Evolutionary conservation across 345 rosid genomes (phyloP).

Genomic region (Punica granatum): DNA sequence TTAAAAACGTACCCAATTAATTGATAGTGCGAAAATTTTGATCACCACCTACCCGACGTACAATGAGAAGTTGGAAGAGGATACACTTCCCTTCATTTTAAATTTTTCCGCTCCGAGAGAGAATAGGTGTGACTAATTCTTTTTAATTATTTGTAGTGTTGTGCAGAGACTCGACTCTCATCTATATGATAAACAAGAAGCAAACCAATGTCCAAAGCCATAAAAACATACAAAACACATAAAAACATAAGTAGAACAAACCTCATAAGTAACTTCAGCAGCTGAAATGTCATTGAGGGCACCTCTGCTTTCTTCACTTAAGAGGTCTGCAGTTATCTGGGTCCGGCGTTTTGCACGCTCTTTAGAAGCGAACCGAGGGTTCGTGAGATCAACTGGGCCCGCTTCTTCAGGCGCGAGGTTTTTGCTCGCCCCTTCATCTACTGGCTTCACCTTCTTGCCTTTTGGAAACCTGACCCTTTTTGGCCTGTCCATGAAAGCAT

Average conservation of each 20-base stretch:
- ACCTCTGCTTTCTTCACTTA: constrained; percentile 35
- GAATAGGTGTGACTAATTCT: too few species aligned
- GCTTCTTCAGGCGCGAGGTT: constrained; percentile 22
- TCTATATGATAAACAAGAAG: background rate
- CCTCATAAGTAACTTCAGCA: constrained; percentile 75
- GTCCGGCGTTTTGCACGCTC: constrained; percentile 77
- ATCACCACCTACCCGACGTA: too few species aligned
- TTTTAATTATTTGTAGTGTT: background rate
- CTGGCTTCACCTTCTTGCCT: constrained; percentile 77
- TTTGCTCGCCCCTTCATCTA: constrained; percentile 22
- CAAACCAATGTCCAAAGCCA: background rate
- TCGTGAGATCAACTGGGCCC: constrained; percentile 16
- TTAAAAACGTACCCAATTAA: background rate
- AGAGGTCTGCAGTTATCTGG: constrained; percentile 45
- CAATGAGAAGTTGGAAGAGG: too few species aligned
- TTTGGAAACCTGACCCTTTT: constrained; percentile 87
- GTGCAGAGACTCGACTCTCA: background rate
- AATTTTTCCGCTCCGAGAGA: too few species aligned
- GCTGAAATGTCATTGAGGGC: constrained; percentile 20
- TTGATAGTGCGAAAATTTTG: too few species aligned
- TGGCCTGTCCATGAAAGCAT: constrained; percentile 37
- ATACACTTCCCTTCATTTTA: too few species aligned
- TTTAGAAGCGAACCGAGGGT: constrained; percentile 61
- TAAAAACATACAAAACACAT: too few species aligned
- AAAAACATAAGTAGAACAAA: constrained; percentile 15